Evolutionary conservation across 352 stramenopile species (phyloP), one percentile per base, ranked within the genome.

Genomic region (Phytophthora tentaculata): DNA sequence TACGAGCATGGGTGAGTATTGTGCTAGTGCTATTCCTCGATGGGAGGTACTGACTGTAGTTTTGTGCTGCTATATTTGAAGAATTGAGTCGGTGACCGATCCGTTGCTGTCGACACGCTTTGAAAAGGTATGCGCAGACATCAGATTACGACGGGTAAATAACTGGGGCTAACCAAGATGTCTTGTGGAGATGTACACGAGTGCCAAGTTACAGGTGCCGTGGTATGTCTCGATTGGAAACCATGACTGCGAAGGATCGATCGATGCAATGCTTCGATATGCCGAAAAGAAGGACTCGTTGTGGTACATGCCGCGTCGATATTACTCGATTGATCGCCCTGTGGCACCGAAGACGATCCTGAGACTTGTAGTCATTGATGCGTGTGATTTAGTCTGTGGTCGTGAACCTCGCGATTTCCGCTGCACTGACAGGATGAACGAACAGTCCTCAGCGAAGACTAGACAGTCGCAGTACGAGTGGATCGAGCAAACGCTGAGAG

Each of bases 141-240:
- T 35, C 13, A 2, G 8, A n/a, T 43, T 52, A 12, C 26, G 5
- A 1, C 17, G 5, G 13, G 41, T 32, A n/a, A n/a, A n/a, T n/a
- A 37, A 29, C 29, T 53, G 32, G 17, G 19, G 19, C 13, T 58
- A 29, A 55, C 52, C 22, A 37, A 47, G 32, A 23, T 49, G 12
- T 51, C 17, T 56, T 61, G 32, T 51, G 28, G 43, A 96, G 86
- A 91, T 94, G 77, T 96, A 96, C 63, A 74, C 71, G 9, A 76
- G 90, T 28, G 64, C 75, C 5, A 77, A 79, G 24, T 63, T 96
- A 20, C 73, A 84, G 55, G 62, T 96, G 20, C 86, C 88, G 5
- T 96, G 88, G 88, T 95, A 95, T 75, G 90, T 96, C 66, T 89
- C 81, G 85, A 89, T 96, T 43, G 88, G 88, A 26, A 96, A 96